Evolutionary conservation across 106 monocot species (phyloP), one percentile per base, ranked within the genome.

Genomic region (Platanthera guangdongensis): DNA sequence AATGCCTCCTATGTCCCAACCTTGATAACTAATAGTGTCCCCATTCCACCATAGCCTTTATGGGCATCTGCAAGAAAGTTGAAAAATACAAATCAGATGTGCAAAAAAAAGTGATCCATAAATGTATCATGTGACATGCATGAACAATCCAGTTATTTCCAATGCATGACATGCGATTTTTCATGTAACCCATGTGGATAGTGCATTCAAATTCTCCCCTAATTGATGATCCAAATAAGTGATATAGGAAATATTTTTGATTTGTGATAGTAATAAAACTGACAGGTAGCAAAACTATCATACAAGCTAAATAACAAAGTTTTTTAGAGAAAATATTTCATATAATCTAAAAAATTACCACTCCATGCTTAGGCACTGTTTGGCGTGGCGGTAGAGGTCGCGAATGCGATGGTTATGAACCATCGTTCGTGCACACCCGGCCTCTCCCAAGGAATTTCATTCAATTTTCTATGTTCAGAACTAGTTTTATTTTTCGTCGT

Each of bases 21-120:
- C 80, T 81, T 81, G 69, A 81, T 81, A 13, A 81, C 80, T 70
- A 81, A 45, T 45, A 81, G 25, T 52, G 80, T 81, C n/a, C 80
- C 80, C 80, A 81, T 81, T 75, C 80, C 80, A 70, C 80, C 75
- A 70, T 81, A 81, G 14, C 16, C 70, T 54, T 75, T 75, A 75
- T 81, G 80, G 19, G 80, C 80, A 65, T 75, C 80, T 81, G 69
- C 80, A 75, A 22, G 47, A 32, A 5, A 32, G 57, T 15, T 70
- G 8, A 47, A 63, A 74, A 70, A 15, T 47, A 70, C 70, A 70
- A 15, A 45, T 70, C 10, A 70, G 11, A 65, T 39, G 39, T 39
- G 39, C 39, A 39, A 39, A 39, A 39, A 39, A 39, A 39, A 39
- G 39, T 39, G 39, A 39, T 39, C 39, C 39, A 39, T 60, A 19